A percentile compares a stretch with the other conserved stretches of the same genome.
phyloP scores from a whole-genome alignment of 306 rosid genomes.

The Citrullus amarus region DNA sequence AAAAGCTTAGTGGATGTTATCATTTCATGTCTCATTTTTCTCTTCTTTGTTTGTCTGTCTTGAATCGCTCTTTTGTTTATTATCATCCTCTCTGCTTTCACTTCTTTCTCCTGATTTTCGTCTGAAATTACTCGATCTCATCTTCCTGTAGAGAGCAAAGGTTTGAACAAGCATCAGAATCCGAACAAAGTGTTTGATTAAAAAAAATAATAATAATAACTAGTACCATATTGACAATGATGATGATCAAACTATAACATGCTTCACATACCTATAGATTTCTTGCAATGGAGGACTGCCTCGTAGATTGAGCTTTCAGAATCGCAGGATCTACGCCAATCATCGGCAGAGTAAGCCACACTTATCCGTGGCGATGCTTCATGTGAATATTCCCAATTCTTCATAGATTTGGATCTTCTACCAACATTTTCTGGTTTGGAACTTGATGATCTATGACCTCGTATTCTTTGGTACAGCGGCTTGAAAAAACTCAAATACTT shows the following conservation, averaged over 20 bases:
- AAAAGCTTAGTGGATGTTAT: slow-evolving; percentile 1
- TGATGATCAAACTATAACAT: background rate
- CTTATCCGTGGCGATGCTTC: slow-evolving; percentile 61
- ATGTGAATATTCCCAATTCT: slow-evolving; percentile 45
- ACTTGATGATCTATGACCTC: slow-evolving; percentile 35
- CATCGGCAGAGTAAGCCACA: slow-evolving; percentile 8
- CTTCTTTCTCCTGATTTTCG: background rate
- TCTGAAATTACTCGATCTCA: background rate
- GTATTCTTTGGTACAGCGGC: slow-evolving; percentile 61
- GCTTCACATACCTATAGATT: slow-evolving; percentile 9
- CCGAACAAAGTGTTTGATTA: background rate
- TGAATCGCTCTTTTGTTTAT: background rate
- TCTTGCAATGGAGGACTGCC: slow-evolving; percentile 17
- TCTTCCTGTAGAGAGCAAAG: background rate
- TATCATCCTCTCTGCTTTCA: slow-evolving; percentile 3
- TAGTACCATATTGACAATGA: background rate
- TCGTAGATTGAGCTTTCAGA: slow-evolving; percentile 13
- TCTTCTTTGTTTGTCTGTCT: background rate
- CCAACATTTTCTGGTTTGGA: slow-evolving; percentile 33
- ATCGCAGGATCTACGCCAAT: slow-evolving; percentile 12
- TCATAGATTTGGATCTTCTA: slow-evolving; percentile 36
- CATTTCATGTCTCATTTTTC: slow-evolving; percentile 1
- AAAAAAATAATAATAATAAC: no score
- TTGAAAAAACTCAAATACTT: slow-evolving; percentile 67
- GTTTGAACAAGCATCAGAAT: background rate